Base-by-base conservation (phyloP, 805 yeast genomes). In the Hanseniaspora clermontiae region DNA sequence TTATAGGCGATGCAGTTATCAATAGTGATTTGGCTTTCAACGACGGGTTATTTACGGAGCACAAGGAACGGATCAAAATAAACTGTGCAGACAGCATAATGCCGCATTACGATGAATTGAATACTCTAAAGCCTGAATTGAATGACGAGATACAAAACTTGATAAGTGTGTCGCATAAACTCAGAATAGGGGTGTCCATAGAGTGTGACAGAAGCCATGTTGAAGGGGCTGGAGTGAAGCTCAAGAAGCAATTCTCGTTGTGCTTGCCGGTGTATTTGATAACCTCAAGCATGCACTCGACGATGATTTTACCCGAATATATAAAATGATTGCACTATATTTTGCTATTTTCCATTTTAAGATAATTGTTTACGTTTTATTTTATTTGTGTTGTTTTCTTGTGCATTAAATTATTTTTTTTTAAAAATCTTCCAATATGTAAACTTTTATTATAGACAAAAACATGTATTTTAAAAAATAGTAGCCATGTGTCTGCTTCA, bases 41-140 rank as follows among this genome's bases (percentile, higher is more conserved):
- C 42, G 24, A 46, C 31, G 34, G 36, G 8, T 17, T 45, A 4
- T 46, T 53, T 20, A 19, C 17, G 8, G 51, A 46, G 8, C 12
- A 32, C n/a, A 37, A 39, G n/a, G 47, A 46, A 12, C 14, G 6
- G 3, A 10, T 20, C 19, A 12, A 12, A 7, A 37, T 3, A n/a
- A 5, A 17, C 17, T 15, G 10, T 5, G 14, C 19, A 8, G 51
- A 53, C 15, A 36, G 4, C 10, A 38, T 53, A 14, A 49, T 53
- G 6, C 57, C 57, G 9, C 57, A 53, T 31, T 53, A 53, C 38
- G 57, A 53, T n/a, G 57, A 53, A 17, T 17, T 43, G 12, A 53
- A 53, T 39, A 53, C 47, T 4, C 17, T 53, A 9, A 46, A 53
- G 17, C 47, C 46, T 3, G 45, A 37, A 15, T 11, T 31, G 14